These are phyloP conservation scores for Chloranthus sessilifolius DNA, from an alignment of 164 flowering plant species.

Conservation along the genomic window DNA sequence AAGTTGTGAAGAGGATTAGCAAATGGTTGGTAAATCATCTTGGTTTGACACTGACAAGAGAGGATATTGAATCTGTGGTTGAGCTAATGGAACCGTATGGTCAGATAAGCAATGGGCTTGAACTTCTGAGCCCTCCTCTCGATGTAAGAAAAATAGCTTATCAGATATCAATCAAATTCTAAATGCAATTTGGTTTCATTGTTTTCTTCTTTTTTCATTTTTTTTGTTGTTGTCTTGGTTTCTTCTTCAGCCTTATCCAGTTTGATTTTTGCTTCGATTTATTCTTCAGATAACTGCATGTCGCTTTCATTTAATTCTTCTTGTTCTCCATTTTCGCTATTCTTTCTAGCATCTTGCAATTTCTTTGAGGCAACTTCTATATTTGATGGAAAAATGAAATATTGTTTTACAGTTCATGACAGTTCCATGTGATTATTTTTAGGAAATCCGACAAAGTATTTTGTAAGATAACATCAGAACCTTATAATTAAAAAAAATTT, in stretches of 20 bases:
- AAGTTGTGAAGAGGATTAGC: conserved; percentile 44
- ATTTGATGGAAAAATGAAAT: too few relatives aligned
- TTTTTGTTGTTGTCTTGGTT: neutral
- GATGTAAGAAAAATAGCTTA: conserved; percentile 55
- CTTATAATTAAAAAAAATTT: too few relatives aligned
- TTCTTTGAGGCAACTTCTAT: too few relatives aligned
- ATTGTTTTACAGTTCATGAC: too few relatives aligned
- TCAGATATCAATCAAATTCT: neutral
- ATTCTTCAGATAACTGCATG: neutral
- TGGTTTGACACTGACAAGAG: conserved; percentile 64
- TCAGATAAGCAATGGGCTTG: conserved; percentile 85
- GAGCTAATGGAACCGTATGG: conserved; percentile 97
- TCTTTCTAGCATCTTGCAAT: neutral
- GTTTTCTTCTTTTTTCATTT: neutral
- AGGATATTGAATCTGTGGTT: conserved; percentile 80
- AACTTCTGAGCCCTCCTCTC: conserved; percentile 71
- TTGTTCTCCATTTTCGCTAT: neutral
- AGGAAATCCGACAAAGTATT: too few relatives aligned
- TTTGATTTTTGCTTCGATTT: neutral
- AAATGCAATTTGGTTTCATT: neutral
- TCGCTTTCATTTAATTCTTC: too few relatives aligned
- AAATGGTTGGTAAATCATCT: conserved; percentile 80
- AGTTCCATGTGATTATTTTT: too few relatives aligned
- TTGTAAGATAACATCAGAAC: too few relatives aligned
- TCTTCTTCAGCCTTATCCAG: neutral